phyloP scores from a whole-genome alignment of 768 basidiomycete species.

The Guyanaporus albipodus region DNA sequence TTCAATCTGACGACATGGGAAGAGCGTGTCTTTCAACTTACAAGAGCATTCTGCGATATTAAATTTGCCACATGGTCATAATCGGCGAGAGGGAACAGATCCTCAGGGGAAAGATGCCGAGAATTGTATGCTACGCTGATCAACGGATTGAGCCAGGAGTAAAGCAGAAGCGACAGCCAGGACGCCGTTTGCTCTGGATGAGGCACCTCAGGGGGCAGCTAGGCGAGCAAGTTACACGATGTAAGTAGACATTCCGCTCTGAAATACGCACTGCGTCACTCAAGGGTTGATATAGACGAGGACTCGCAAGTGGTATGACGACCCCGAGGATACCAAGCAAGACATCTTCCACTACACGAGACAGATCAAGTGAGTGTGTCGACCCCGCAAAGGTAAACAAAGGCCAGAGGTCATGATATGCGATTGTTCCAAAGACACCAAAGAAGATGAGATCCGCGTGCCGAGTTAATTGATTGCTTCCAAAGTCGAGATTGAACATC shows the following conservation, averaged over 20 bases:
- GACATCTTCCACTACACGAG: background rate
- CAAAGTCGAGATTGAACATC: background rate
- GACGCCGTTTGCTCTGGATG: constrained; percentile 41
- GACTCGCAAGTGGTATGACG: constrained; percentile 5
- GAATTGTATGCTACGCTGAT: constrained; percentile 40
- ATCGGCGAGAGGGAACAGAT: constrained; percentile 49
- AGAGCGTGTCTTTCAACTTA: constrained; percentile 8
- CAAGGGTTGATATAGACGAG: background rate
- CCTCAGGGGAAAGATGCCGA: constrained; percentile 39
- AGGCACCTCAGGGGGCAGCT: constrained; percentile 6
- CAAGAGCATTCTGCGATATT: constrained; percentile 29
- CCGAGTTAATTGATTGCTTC: constrained; percentile 13
- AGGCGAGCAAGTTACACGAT: constrained; percentile 4
- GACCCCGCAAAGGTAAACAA: background rate
- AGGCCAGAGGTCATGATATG: constrained; percentile 8
- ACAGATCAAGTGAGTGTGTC: background rate
- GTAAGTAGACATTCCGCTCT: background rate
- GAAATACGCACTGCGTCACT: constrained; percentile 1
- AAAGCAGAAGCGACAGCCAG: constrained; percentile 35
- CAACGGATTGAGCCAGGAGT: constrained; percentile 50
- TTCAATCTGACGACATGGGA: background rate
- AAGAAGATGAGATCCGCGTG: constrained; percentile 1
- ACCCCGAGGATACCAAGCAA: constrained; percentile 3
- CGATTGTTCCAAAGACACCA: constrained; percentile 1
- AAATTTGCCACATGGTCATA: constrained; percentile 36